Evolutionary conservation across 1,284 basidiomycete species (phyloP).

Genomic region (Pisolithus thermaeus): DNA sequence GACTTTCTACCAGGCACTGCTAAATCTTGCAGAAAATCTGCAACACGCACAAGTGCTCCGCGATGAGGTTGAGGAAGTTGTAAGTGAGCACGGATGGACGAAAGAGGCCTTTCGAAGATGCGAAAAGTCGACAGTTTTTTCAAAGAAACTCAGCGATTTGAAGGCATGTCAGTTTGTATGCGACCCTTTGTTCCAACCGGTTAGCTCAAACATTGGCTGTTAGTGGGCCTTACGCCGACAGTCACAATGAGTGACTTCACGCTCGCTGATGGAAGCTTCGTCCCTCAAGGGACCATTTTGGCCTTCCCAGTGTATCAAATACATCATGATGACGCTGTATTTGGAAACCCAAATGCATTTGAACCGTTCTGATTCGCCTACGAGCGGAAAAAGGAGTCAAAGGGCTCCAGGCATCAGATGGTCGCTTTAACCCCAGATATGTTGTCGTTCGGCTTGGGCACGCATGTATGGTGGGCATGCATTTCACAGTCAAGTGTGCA

Average conservation of each 20-base stretch:
- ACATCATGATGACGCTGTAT: background rate
- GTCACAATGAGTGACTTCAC: constrained; percentile 34
- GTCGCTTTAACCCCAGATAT: constrained; percentile 12
- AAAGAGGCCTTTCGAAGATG: constrained; percentile 38
- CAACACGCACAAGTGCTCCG: constrained; percentile 34
- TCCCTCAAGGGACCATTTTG: constrained; percentile 33
- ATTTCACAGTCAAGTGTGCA: background rate
- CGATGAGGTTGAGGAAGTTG: constrained; percentile 36
- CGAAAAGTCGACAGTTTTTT: constrained; percentile 44
- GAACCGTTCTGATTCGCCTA: background rate
- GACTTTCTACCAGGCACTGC: constrained; percentile 33
- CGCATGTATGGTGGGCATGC: constrained; percentile 13
- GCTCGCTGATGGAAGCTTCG: constrained; percentile 36
- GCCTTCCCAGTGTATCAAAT: constrained; percentile 12
- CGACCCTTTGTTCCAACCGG: constrained; percentile 11
- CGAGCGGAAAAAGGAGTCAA: constrained; percentile 1
- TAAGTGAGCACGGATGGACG: constrained; percentile 39
- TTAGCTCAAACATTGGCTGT: background rate
- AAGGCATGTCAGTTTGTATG: constrained; percentile 19
- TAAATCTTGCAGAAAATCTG: constrained; percentile 33
- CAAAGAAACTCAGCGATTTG: constrained; percentile 35
- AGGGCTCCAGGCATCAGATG: constrained; percentile 14
- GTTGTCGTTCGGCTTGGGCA: constrained; percentile 17
- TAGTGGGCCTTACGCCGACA: constrained; percentile 30
- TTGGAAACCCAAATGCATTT: background rate